phyloP scores from a whole-genome alignment of 2,329 filamentous ascomycete species.

The Stachybotrys echinatus region DNA sequence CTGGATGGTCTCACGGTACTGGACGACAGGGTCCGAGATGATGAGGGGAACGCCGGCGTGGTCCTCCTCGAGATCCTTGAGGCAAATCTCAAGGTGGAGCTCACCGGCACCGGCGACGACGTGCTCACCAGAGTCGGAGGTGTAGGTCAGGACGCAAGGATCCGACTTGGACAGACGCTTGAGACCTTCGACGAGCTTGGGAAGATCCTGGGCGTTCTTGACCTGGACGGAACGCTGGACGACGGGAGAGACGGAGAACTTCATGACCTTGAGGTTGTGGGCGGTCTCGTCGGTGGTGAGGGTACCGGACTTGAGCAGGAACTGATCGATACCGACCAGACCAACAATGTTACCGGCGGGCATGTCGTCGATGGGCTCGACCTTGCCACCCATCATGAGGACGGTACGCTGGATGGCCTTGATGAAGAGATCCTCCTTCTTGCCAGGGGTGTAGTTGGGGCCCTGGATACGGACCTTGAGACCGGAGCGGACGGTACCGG shows the following conservation, averaged over 20 bases:
- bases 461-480: conserved; percentile 99
- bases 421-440: conserved; percentile 98
- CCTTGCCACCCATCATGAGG: conserved; percentile 99
- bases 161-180: conserved; percentile 99
- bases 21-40: conserved; percentile 96
- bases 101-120: conserved; percentile 98
- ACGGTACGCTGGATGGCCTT: conserved; percentile 99
- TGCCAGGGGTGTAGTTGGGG: conserved; percentile 95
- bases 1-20: conserved; percentile 95
- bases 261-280: conserved; percentile 99
- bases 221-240: conserved; percentile 98
- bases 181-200: conserved; percentile 99
- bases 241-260: conserved; percentile 99
- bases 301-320: conserved; percentile 99
- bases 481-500: conserved; percentile 95
- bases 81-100: conserved; percentile 98
- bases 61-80: conserved; percentile 99
- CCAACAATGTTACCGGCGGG: conserved; percentile 99
- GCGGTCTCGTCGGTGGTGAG: conserved; percentile 95
- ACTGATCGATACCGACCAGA: conserved; percentile 99
- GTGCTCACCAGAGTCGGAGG: conserved; percentile 94
- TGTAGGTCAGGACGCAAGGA: conserved; percentile 90
- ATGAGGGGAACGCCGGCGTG: conserved; percentile 97
- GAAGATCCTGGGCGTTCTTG: conserved; percentile 99
- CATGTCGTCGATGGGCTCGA: conserved; percentile 98